Evolutionary conservation across 768 basidiomycete species (phyloP).

Genomic region (Tylopilus balloui): DNA sequence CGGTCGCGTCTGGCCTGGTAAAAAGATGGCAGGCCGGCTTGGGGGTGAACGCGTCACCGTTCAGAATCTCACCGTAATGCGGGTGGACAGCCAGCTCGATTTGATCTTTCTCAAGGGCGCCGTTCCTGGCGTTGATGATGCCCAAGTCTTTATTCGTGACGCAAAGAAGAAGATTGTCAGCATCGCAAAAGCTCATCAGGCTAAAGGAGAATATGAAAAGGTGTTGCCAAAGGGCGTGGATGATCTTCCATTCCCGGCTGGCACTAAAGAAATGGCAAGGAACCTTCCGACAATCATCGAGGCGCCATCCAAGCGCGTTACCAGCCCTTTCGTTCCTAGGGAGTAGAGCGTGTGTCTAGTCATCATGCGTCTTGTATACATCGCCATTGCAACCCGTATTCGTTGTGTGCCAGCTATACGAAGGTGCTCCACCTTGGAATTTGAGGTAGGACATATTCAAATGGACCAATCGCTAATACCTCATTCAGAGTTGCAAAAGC

Average conservation of each 20-base stretch:
- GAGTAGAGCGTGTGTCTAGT: constrained; percentile 40
- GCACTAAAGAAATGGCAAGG: constrained; percentile 71
- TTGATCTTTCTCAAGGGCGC: constrained; percentile 89
- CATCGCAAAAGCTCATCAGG: constrained; percentile 57
- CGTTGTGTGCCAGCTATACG: not conserved
- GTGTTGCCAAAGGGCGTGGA: constrained; percentile 78
- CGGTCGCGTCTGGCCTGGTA: constrained; percentile 93
- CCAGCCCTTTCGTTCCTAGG: constrained; percentile 75
- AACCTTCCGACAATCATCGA: constrained; percentile 60
- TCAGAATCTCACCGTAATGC: constrained; percentile 86
- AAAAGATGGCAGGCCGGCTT: constrained; percentile 96
- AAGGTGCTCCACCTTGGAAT: not conserved
- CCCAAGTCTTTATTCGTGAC: constrained; percentile 80
- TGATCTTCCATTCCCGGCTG: constrained; percentile 89
- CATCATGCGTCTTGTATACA: constrained; percentile 1
- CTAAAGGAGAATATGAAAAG: constrained; percentile 69
- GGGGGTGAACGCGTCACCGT: constrained; percentile 77
- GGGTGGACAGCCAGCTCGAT: constrained; percentile 82
- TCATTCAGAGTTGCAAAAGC: not conserved
- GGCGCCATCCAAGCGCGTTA: constrained; percentile 66
- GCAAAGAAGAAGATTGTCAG: constrained; percentile 83
- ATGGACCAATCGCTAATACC: not conserved
- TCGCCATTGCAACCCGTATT: not conserved
- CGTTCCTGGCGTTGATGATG: constrained; percentile 86
- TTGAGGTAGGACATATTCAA: not conserved